Conservation (phyloP, 2,329 filamentous ascomycete species). For the Xylariales sp. region DNA sequence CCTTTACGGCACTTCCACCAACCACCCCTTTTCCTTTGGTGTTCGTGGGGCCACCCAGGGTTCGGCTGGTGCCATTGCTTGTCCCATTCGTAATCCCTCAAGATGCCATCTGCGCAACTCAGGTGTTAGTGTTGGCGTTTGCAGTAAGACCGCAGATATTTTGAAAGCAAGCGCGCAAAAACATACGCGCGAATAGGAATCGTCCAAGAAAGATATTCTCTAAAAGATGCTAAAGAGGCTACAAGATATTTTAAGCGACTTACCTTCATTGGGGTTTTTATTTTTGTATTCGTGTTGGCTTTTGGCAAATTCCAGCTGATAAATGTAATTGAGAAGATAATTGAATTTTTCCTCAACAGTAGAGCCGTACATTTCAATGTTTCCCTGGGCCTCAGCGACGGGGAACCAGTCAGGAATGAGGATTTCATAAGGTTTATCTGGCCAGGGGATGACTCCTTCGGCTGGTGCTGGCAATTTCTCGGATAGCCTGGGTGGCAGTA, state of each 20-base stretch:
- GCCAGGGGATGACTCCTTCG: neutral
- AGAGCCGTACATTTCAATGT: constrained; percentile 29
- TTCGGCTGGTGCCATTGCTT: constrained; percentile 44
- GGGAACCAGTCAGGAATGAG: constrained; percentile 46
- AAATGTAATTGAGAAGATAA: constrained; percentile 38
- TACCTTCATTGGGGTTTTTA: constrained; percentile 33
- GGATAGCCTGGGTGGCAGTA: neutral
- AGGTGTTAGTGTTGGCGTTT: constrained; percentile 12
- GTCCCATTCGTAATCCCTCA: constrained; percentile 38
- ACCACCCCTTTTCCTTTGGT: constrained; percentile 39
- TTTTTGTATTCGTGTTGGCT: constrained; percentile 14
- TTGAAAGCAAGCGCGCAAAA: no score
- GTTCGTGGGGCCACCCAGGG: constrained; percentile 39
- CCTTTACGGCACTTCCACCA: constrained; percentile 45
- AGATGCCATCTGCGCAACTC: constrained; percentile 11
- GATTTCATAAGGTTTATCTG: constrained; percentile 24
- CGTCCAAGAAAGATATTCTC: neutral
- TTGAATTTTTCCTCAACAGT: constrained; percentile 33
- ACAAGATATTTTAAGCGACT: constrained; percentile 1
- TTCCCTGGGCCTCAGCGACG: constrained; percentile 24
- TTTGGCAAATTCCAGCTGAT: constrained; percentile 32
- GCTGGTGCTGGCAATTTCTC: neutral
- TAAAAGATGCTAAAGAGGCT: neutral
- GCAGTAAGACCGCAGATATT: neutral
- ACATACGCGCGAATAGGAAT: neutral